These are phyloP conservation scores for Ceratobasidium sp. DNA, from an alignment of 1,284 basidiomycete genomes.

Conservation along the genomic window DNA sequence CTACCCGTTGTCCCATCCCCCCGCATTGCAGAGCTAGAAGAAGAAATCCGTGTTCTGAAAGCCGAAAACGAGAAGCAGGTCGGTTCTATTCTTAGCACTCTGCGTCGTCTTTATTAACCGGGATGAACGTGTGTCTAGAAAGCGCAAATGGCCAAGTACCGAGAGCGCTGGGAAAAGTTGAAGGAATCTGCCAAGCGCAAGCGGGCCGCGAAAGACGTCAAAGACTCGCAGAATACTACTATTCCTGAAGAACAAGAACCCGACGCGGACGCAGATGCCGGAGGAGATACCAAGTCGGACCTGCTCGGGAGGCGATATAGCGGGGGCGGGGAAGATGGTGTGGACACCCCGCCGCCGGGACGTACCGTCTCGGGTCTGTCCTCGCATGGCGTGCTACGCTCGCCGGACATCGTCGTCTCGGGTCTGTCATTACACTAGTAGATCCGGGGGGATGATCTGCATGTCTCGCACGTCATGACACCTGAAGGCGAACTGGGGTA, in stretches of 20 bases:
- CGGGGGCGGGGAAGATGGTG: not conserved
- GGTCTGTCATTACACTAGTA: too few relatives aligned
- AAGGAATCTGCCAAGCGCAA: conserved; percentile 87
- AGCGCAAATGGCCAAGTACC: conserved; percentile 83
- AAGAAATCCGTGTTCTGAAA: conserved; percentile 71
- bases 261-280: not conserved
- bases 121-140: conserved; percentile 61
- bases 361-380: conserved; percentile 11
- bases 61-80: conserved; percentile 87
- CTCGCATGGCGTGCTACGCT: conserved; percentile 25
- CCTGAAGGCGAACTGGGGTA: too few relatives aligned
- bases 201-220: conserved; percentile 79
- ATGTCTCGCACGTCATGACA: too few relatives aligned
- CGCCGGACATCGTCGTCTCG: conserved; percentile 21
- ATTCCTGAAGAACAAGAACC: conserved; percentile 38
- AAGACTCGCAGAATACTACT: conserved; percentile 27
- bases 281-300: too few relatives aligned
- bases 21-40: conserved; percentile 76
- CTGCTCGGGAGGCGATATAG: too few relatives aligned
- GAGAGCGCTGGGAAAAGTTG: conserved; percentile 87
- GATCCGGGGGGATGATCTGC: too few relatives aligned
- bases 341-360: not conserved
- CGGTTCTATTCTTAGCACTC: conserved; percentile 49
- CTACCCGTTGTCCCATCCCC: conserved; percentile 54
- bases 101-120: conserved; percentile 17